Evolutionary conservation across 2,329 filamentous ascomycete genomes (phyloP), one percentile per base, ranked within the genome.

Genomic region (Penicillium sp.): DNA sequence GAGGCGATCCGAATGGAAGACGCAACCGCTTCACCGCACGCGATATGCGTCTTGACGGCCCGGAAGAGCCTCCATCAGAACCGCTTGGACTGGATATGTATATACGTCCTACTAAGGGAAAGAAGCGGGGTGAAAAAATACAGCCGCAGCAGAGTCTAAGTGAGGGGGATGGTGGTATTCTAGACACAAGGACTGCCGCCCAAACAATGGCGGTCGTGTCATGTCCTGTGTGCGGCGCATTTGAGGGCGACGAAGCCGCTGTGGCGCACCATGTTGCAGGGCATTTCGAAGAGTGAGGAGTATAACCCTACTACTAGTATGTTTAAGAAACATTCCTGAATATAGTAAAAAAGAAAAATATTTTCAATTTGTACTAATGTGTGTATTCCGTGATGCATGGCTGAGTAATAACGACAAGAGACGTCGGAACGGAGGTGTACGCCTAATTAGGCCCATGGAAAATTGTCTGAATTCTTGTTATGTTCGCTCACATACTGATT

Each of bases 261-360:
- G 61, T 63, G 43, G 59, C 61, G 24, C 54, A 63, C 26, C 61
- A 63, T 58, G 61, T 63, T 43, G 52, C 57, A 17, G 26, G 46
- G 9, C 61, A 63, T 59, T 63, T 63, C 40, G 42, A 46, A 37
- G 49, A 53, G 27, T 49, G 17, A 49, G 32, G 26, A 7, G 26
- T 27, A n/a, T n/a, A n/a, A n/a, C n/a, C n/a, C n/a, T n/a, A n/a
- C n/a, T n/a, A n/a, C n/a, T n/a, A n/a, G n/a, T n/a, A n/a, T n/a
- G n/a, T n/a, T n/a, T n/a, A n/a, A n/a, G n/a, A n/a, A n/a, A n/a
- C n/a, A n/a, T n/a, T n/a, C n/a, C n/a, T n/a, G n/a, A n/a, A n/a
- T n/a, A n/a, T n/a, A n/a, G n/a, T n/a, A n/a, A n/a, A n/a, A n/a
- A n/a, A n/a, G n/a, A n/a, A n/a, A n/a, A n/a, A n/a, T n/a, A n/a